Base-by-base conservation (phyloP, 805 yeast species). In the Spathaspora passalidarum region DNA sequence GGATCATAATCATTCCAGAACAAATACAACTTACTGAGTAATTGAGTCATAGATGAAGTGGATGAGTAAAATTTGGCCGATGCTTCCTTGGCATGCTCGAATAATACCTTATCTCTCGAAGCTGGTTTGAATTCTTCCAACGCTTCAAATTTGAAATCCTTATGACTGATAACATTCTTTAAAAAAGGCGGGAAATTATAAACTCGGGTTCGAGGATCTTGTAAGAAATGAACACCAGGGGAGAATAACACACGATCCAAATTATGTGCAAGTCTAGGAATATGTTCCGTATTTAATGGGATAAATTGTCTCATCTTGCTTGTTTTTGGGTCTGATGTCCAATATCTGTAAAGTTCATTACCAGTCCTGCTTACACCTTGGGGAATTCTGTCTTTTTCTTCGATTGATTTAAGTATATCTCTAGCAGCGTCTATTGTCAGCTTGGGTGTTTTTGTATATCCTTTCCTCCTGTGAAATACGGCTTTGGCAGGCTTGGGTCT, bases 31-130 rank as follows among this genome's bases (percentile, higher is more conserved):
- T 90, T 95, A 2, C 82, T 72, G 38, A 92, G 72, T 0, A 83
- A 65, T 1, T 83, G 74, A 0, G 98, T 91, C 87, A 92, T 78
- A 1, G 96, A 86, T 16, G 96, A 86, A 0, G 98, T 90, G 1
- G 97, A 89, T 1, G 95, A 86, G 47, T 78, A 79, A 59, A 74
- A 92, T 46, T 57, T 62, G 59, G 55, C 69, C 36, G 53, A 55
- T 42, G 47, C 52, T 39, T 51, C 47, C 16, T 55, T 52, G 0
- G 92, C 82, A 8, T 85, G 61, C 4, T 68, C 44, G 1, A 77
- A 55, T 40, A 92, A 68, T 0, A 56, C 57, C 10, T 58, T 49
- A 66, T 92, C 97, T 55, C 79, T 79, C 3, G 87, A 79, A 0
- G 96, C 82, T 0, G 88, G 76, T 7, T 82, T 75, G 55, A 84